Evolutionary conservation across 2,329 filamentous ascomycete species (phyloP), one percentile per base, ranked within the genome.

Genomic region (Cladosporium sp.): DNA sequence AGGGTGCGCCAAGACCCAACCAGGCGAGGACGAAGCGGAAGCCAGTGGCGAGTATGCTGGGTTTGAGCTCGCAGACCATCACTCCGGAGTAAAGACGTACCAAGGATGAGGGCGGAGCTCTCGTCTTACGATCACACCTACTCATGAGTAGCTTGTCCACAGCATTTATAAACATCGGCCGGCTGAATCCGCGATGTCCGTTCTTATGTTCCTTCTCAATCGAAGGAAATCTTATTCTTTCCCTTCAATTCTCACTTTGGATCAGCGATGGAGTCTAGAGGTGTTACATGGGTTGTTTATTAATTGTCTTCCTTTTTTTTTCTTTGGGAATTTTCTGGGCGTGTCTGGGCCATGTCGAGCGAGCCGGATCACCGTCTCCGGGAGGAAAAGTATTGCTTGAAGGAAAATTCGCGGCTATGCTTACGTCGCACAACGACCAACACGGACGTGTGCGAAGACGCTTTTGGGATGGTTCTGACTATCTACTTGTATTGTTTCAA

Each of bases 1-100:
- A 96, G 76, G 93, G 93, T 40, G 88, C 93, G n/a, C 93, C 93
- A 31, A 80, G 85, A 66, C 81, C 87, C 18, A 82, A 83, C 61
- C 77, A 78, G 67, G 77, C 77, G n/a, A 79, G 82, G 69, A 80
- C 82, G 28, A 79, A 80, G 64, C 75, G 82, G 40, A 84, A 83
- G 72, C 81, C 82, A 2, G 81, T 83, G 57, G 81, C 82, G 23
- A 77, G 74, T 28, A 78, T 79, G 77, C 69, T 79, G 18, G 62
- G 62, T 12, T 23, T 71, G 59, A 71, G 68, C 63, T 69, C 70
- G 37, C 69, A 72, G 66, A 72, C 49, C n/a, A 31, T 55, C 16
- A 31, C 28, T 55, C 52, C 52, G 40, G 40, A 46, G 40, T 46
- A 46, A 10, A 46, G 16, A 2, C 14, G 18, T 16, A 7, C 16